Evolutionary conservation across 768 basidiomycete species (phyloP), one percentile per base, ranked within the genome.

Genomic region (Grammothele lineata): DNA sequence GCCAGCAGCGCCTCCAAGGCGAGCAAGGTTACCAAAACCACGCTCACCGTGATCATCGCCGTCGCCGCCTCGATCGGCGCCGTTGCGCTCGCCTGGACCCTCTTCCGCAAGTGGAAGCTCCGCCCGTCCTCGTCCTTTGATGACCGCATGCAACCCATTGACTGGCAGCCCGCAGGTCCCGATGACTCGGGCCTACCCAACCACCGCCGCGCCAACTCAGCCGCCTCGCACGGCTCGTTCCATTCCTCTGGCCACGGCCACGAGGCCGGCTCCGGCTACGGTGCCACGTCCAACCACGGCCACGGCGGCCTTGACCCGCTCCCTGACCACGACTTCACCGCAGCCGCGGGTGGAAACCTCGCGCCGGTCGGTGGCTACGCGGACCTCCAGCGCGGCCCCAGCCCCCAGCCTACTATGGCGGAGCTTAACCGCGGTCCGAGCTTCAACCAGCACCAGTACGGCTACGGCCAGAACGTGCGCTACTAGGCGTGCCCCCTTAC

Each of bases 31-130:
- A 67, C 70, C 8, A 66, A 64, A 39, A 66, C 71, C 19, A 71
- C 73, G 1, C 53, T 76, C 44, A 88, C 82, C 15, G 73, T 80
- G 35, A 68, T 93, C 56, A 84, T 90, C 57, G 77, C 78, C 41
- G 71, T 88, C 42, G 91, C 78, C 4, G 74, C 83, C 5, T 80
- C 73, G 37, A 57, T 92, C 35, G 91, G 80, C 42, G 85, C 75
- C 24, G 61, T 85, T 42, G 75, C 77, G 47, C 80, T 92, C 56
- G 72, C 85, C 53, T 94, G 91, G 91, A 93, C 90, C 39, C 68
- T 91, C 60, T 87, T 92, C 73, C 85, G 91, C 70, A 92, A 92
- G 66, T 92, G 88, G 86, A 91, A 92, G 70, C 82, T 92, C 60
- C 81, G 79, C 44, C 80, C 85, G 47, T 92, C 90, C 24, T 74